Percentiles rank a stretch among this genome's conserved stretches.
phyloP scores from a whole-genome alignment of 345 rosid species.

The Brassica juncea region DNA sequence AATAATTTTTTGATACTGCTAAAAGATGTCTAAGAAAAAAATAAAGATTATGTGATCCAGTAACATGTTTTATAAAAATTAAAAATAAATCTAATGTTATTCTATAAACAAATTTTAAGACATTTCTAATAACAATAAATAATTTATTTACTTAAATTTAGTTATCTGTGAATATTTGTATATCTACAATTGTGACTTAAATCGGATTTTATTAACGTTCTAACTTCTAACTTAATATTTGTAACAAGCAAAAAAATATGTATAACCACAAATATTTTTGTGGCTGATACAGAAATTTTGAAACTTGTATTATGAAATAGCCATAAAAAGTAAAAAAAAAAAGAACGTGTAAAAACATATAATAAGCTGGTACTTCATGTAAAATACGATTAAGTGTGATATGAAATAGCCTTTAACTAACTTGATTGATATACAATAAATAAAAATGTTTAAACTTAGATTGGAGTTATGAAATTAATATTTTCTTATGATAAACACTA shows the following conservation, averaged over 20 bases:
- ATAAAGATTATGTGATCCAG: not conserved
- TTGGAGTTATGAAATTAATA: not conserved
- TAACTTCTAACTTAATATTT: too few species aligned
- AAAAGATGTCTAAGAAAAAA: not conserved
- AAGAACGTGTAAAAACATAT: too few species aligned
- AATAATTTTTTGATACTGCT: not conserved
- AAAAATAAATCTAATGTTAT: not conserved
- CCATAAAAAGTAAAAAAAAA: too few species aligned
- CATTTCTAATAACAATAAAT: not conserved
- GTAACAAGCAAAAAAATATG: too few species aligned
- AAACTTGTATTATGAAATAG: too few species aligned
- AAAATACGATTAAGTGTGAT: too few species aligned
- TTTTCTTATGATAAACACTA: not conserved
- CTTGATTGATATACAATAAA: not conserved
- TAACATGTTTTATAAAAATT: not conserved
- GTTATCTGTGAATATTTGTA: not conserved
- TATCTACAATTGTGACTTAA: not conserved
- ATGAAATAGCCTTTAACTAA: not conserved
- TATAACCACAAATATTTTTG: too few species aligned
- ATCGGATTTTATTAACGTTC: not conserved
- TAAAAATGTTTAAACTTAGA: not conserved
- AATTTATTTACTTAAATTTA: not conserved
- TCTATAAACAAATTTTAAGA: too few species aligned
- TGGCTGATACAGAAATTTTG: too few species aligned
- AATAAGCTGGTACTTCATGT: too few species aligned